Evolutionary conservation across 495 filamentous ascomycete genomes (phyloP), one percentile per base, ranked within the genome.

Genomic region (Xylaria grammica): DNA sequence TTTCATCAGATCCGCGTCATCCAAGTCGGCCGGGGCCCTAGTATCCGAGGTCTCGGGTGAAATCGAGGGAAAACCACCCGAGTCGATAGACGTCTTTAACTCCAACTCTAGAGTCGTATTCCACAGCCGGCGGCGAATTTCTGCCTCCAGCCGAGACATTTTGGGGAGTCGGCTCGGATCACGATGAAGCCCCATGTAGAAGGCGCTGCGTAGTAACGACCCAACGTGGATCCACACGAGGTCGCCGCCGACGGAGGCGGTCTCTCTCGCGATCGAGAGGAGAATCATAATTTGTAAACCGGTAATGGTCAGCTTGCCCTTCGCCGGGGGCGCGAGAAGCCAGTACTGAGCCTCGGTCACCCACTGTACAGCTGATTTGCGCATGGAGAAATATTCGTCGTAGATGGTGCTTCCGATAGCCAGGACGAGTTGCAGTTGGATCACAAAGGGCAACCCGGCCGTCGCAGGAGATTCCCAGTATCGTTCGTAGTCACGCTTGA

Each of bases 61-160:
- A 19, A 88, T 70, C 0, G 80, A 74, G 10, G 85, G 82, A 0
- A 84, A 79, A 58, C 84, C 85, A 7, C 85, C 86, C 4, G 82
- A 75, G 60, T 80, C 81, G 36, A 88, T 58, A 22, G 84, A 81
- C 1, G 83, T 72, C 56, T 87, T 81, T 4, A 87, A 66, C 4
- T 79, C 74, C 13, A 88, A 61, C 67, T 89, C 86, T 3, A 89
- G 65, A 22, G 87, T 84, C 1, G 86, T 87, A n/a, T 81, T 84
- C 89, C 89, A 91, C 13, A 92, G 77, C 22, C 89, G 79, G 48
- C 89, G 75, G n/a, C 88, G 82, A 79, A 90, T 85, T 73, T 92
- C 89, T 50, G 85, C 81, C 15, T 79, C 77, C 30, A 89, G 84
- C 0, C 65, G 60, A 1, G 81, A 71, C 65, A 78, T 77, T 26